Conservation (phyloP, 1,139 yeast genomes). For the Martiniozyma asiatica region DNA sequence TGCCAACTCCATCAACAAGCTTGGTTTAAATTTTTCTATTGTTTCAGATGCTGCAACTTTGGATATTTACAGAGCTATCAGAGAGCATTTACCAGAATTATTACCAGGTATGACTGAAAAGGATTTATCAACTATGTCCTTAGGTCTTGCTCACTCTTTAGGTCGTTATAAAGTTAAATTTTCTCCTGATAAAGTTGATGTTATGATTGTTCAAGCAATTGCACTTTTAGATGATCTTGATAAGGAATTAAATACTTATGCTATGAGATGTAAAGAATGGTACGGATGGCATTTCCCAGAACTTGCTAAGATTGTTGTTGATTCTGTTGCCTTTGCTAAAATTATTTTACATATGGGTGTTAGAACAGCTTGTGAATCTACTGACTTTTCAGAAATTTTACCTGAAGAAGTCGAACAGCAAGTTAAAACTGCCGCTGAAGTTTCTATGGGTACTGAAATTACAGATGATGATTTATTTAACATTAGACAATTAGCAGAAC, state of each 20-base stretch:
- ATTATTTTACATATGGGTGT: constrained; percentile 89
- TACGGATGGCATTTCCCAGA: constrained; percentile 99
- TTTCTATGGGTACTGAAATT: constrained; percentile 97
- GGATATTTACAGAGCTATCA: constrained; percentile 89
- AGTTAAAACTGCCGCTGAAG: constrained; percentile 87
- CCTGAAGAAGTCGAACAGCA: constrained; percentile 87
- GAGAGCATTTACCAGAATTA: constrained; percentile 86
- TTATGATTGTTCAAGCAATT: constrained; percentile 97
- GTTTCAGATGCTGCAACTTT: constrained; percentile 91
- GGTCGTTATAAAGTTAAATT: constrained; percentile 97
- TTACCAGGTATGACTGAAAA: constrained; percentile 85
- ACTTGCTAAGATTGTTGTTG: constrained; percentile 91
- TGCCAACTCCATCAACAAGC: constrained; percentile 91
- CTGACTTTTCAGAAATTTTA: constrained; percentile 80
- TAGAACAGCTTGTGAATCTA: constrained; percentile 80
- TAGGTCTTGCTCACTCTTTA: constrained; percentile 93
- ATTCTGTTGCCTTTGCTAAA: constrained; percentile 89
- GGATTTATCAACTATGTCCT: constrained; percentile 85
- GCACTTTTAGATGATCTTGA: constrained; percentile 93
- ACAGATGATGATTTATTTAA: constrained; percentile 79
- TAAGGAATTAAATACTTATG: constrained; percentile 92
- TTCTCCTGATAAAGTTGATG: constrained; percentile 95
- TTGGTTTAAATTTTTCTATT: constrained; percentile 78
- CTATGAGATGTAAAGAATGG: constrained; percentile 99
- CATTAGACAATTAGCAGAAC: constrained; percentile 82